Conservation (phyloP, 306 rosid genomes). For the Vicia sativa region DNA sequence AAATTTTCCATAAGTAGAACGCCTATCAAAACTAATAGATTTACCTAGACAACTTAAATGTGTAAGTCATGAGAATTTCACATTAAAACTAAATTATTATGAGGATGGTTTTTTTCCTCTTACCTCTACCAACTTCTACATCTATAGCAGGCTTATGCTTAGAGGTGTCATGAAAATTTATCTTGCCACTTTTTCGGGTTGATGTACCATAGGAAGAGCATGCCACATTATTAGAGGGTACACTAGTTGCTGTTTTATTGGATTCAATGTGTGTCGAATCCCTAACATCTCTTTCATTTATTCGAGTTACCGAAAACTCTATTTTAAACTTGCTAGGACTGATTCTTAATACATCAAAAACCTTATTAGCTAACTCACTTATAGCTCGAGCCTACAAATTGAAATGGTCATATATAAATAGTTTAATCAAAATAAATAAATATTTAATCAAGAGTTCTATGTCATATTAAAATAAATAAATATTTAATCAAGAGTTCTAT, state of each 20-base stretch:
- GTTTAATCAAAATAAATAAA: too few relatives aligned
- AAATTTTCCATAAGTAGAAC: slow-evolving; percentile 40
- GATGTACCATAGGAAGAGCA: slow-evolving; percentile 40
- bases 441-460: neutral
- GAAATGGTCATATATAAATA: neutral
- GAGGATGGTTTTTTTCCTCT: neutral
- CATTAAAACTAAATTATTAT: slow-evolving; percentile 1
- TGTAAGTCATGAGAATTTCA: neutral
- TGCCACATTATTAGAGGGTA: slow-evolving; percentile 34
- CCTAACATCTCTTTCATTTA: slow-evolving; percentile 45
- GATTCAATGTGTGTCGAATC: slow-evolving; percentile 44
- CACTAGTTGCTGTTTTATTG: slow-evolving; percentile 24
- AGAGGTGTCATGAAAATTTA: slow-evolving; percentile 27
- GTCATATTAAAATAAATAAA: too few relatives aligned
- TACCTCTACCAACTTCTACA: too few relatives aligned
- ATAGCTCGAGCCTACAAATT: slow-evolving; percentile 65
- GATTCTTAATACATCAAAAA: slow-evolving; percentile 51
- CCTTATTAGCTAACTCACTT: slow-evolving; percentile 55
- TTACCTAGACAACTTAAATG: slow-evolving; percentile 38
- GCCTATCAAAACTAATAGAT: slow-evolving; percentile 42
- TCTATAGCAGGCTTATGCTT: slow-evolving; percentile 31
- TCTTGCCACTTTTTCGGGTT: slow-evolving; percentile 35
- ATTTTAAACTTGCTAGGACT: slow-evolving; percentile 55
- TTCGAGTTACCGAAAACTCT: slow-evolving; percentile 52
- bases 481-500: too few relatives aligned